Percentiles rank a stretch among this genome's conserved stretches.
phyloP scores from a whole-genome alignment of 2,329 filamentous ascomycete genomes.

The Cytospora mali region DNA sequence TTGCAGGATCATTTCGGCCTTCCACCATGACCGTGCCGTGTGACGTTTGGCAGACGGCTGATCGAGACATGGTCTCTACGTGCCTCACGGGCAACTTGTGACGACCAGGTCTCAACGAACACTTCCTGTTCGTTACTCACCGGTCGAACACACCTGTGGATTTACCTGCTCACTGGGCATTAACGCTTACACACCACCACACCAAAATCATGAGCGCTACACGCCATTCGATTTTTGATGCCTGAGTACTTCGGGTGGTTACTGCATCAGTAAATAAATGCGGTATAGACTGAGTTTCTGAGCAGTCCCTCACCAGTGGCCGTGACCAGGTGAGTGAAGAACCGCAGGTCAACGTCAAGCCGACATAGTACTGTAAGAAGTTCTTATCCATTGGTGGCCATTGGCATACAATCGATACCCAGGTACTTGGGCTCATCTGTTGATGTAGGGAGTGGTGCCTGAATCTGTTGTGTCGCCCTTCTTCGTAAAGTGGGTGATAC shows the following conservation, averaged over 20 bases:
- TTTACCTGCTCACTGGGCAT: not conserved
- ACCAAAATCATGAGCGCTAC: not conserved
- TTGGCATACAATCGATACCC: not conserved
- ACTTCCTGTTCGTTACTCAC: not conserved
- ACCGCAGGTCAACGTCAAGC: not conserved
- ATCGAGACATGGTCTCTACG: not conserved
- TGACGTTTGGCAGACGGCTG: not conserved
- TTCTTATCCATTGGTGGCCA: not conserved
- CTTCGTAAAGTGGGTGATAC: not conserved
- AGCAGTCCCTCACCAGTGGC: not conserved
- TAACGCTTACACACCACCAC: not conserved
- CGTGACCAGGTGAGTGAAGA: not conserved
- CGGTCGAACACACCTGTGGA: not conserved
- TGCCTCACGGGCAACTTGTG: not conserved
- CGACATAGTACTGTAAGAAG: not conserved
- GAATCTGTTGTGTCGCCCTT: not conserved
- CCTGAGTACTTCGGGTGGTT: not conserved
- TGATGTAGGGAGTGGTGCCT: not conserved
- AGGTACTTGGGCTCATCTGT: not conserved
- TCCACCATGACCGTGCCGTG: not conserved
- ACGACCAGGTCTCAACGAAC: not conserved
- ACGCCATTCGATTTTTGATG: not conserved
- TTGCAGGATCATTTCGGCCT: not conserved
- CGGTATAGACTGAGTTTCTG: not conserved
- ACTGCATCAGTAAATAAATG: not conserved